Conservation (phyloP, 345 rosid species). For the Rhizophora apiculata region DNA sequence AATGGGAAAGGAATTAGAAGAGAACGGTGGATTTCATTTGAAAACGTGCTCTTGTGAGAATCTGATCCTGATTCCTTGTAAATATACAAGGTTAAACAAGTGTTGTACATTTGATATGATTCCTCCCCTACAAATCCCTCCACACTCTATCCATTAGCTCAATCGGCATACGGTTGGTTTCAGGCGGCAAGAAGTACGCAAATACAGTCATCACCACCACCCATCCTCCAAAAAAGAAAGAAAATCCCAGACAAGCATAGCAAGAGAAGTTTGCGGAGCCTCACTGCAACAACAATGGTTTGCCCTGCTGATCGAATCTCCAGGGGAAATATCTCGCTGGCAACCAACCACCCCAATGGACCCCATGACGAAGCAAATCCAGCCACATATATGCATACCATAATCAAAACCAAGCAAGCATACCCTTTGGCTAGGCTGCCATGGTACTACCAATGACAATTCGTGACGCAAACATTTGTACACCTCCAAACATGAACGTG, state of each 20-base stretch:
- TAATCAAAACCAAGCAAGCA: constrained; percentile 29
- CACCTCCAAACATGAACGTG: constrained; percentile 49
- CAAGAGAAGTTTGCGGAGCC: constrained; percentile 34
- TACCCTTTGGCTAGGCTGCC: constrained; percentile 44
- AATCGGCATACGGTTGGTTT: constrained; percentile 47
- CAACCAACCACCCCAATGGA: constrained; percentile 53
- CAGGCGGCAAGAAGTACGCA: constrained; percentile 39
- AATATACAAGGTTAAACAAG: too few species aligned
- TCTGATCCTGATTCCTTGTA: too few species aligned
- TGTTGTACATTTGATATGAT: too few species aligned
- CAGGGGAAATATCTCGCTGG: constrained; percentile 44
- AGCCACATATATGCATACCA: constrained; percentile 39
- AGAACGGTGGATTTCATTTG: too few species aligned
- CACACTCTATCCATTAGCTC: constrained; percentile 48
- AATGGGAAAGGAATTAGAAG: too few species aligned
- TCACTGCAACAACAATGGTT: constrained; percentile 45
- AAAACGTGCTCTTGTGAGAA: too few species aligned
- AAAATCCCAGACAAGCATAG: constrained; percentile 44
- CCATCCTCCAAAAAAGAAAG: constrained; percentile 53
- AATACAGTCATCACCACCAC: constrained; percentile 43
- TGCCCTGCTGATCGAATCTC: constrained; percentile 51
- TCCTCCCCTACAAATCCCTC: constrained; percentile 31
- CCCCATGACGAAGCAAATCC: constrained; percentile 61
- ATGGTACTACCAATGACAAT: constrained; percentile 39
- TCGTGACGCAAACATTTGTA: constrained; percentile 62